A percentile compares a stretch with the other conserved stretches of the same genome.
phyloP scores from a whole-genome alignment of 78 protist genomes.

The Dictyostelium citrinum region DNA sequence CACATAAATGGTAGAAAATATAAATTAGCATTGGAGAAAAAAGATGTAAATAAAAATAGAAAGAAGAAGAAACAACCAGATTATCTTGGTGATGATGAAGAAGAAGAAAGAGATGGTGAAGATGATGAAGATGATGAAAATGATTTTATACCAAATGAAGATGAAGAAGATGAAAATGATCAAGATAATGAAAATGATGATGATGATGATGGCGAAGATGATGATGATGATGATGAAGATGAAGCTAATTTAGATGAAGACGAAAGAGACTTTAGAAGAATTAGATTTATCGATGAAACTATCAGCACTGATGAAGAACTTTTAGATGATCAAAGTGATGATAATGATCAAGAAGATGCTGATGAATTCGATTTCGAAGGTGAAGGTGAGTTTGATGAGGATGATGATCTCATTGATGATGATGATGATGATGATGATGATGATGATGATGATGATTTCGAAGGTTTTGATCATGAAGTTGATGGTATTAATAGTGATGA shows the following conservation, averaged over 20 bases:
- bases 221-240: neutral
- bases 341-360: neutral
- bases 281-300: neutral
- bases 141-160: neutral
- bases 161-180: neutral
- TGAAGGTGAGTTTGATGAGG: neutral
- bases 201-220: neutral
- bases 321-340: neutral
- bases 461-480: conserved; percentile 26
- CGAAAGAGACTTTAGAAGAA: neutral
- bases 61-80: conserved; percentile 13
- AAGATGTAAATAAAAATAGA: neutral
- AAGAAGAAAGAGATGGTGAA: conserved; percentile 6
- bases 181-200: neutral
- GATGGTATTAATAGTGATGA: neutral
- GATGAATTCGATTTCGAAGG: neutral
- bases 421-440: neutral
- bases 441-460: neutral
- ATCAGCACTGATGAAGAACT: neutral
- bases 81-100: neutral
- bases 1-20: conserved; percentile 55
- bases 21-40: neutral
- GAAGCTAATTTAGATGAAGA: neutral
- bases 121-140: neutral
- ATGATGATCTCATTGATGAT: neutral